phyloP scores from a whole-genome alignment of 2,329 filamentous ascomycete species.

The Ophiosphaerella narmari region DNA sequence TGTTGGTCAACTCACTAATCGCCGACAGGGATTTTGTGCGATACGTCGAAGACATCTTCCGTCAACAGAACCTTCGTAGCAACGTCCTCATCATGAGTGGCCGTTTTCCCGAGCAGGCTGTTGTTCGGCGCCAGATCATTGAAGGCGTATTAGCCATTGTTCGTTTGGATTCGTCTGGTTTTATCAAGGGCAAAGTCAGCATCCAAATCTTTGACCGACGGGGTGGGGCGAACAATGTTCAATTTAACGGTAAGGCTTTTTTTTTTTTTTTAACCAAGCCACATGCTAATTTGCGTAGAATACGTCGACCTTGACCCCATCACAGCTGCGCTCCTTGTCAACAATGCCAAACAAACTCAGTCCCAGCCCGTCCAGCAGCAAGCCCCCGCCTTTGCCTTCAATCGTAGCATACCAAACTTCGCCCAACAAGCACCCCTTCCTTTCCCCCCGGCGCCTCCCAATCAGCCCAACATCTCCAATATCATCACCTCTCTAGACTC shows the following conservation, averaged over 20 bases:
- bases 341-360: conserved; percentile 66
- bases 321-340: conserved; percentile 79
- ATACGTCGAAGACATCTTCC: conserved; percentile 80
- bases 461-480: conserved; percentile 60
- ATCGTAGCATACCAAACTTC: conserved; percentile 36
- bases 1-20: not conserved
- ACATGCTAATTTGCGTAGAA: conserved; percentile 54
- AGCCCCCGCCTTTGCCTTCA: conserved; percentile 32
- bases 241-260: conserved; percentile 67
- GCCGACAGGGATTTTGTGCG: conserved; percentile 69
- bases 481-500: conserved; percentile 72
- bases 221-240: conserved; percentile 72
- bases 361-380: conserved; percentile 39
- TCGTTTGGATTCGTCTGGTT: conserved; percentile 71
- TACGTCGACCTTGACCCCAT: conserved; percentile 81
- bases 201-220: conserved; percentile 86
- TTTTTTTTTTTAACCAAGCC: not conserved
- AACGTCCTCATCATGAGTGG: conserved; percentile 81
- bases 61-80: conserved; percentile 70
- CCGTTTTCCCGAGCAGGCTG: conserved; percentile 73
- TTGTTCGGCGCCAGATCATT: conserved; percentile 83
- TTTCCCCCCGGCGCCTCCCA: conserved; percentile 38
- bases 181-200: conserved; percentile 73
- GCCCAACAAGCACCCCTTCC: conserved; percentile 43
- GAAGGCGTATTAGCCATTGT: conserved; percentile 88